phyloP scores from a whole-genome alignment of 179 eudicot species.

The Nepenthes alata region DNA sequence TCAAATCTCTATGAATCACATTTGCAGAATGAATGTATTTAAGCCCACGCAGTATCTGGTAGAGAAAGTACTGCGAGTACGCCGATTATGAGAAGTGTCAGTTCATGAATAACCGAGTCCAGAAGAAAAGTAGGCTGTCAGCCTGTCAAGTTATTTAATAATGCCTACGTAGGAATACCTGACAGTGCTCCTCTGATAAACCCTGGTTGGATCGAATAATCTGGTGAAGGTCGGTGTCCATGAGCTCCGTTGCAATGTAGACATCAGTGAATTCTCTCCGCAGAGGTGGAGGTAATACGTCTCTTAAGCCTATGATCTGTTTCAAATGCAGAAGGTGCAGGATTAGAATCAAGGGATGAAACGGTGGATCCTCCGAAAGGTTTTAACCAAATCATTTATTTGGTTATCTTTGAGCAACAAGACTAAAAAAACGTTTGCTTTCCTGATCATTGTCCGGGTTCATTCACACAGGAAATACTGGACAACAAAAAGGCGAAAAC shows the following conservation, averaged over 20 bases:
- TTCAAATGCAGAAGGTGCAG: not conserved
- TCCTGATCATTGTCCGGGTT: no score
- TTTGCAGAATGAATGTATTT: constrained; percentile 86
- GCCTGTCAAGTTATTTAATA: not conserved
- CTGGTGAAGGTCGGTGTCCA: constrained; percentile 97
- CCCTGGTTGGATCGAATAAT: constrained; percentile 69
- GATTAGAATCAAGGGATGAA: not conserved
- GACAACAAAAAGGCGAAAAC: no score
- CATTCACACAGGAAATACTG: no score
- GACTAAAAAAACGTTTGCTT: no score
- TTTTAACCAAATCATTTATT: no score
- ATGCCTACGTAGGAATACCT: constrained; percentile 26
- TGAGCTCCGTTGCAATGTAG: constrained; percentile 73
- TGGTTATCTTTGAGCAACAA: no score
- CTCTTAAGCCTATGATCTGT: constrained; percentile 64
- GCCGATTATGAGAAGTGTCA: not conserved
- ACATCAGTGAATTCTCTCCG: constrained; percentile 75
- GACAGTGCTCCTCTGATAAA: constrained; percentile 84
- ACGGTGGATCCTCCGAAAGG: no score
- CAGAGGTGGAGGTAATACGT: constrained; percentile 75
- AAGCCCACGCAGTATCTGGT: constrained; percentile 78
- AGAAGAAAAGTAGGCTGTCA: not conserved
- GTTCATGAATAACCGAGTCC: not conserved
- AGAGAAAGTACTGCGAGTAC: constrained; percentile 68
- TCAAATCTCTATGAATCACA: constrained; percentile 74